Evolutionary conservation across 129 eudicot species (phyloP).

Genomic region (Artemisia annua): DNA sequence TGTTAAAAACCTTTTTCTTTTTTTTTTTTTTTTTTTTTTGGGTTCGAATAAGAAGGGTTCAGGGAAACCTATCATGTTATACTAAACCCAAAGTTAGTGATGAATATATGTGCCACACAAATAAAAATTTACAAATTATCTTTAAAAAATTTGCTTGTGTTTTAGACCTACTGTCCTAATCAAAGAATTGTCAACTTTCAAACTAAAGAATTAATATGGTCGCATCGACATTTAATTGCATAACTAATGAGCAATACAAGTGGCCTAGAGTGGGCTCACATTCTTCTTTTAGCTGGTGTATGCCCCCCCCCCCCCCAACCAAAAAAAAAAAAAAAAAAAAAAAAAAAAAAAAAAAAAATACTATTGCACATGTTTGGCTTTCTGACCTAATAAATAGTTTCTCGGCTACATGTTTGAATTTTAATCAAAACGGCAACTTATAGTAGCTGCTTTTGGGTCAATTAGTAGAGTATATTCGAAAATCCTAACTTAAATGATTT

Average conservation of each 20-base stretch:
- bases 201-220: not conserved
- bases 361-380: not conserved
- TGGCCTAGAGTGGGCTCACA: slow-evolving; percentile 5
- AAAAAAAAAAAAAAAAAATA: no score
- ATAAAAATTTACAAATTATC: not conserved
- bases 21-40: no score
- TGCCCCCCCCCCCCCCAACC: no score
- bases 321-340: no score
- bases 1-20: no score
- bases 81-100: no score
- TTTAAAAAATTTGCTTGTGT: no score
- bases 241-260: slow-evolving; percentile 1
- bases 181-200: not conserved
- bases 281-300: no score
- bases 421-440: not conserved
- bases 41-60: no score
- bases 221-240: not conserved
- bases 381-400: not conserved
- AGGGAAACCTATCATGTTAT: no score
- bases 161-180: no score
- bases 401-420: not conserved
- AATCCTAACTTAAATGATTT: not conserved
- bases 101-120: not conserved
- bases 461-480: not conserved
- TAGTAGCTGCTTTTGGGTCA: not conserved